Evolutionary conservation across 495 filamentous ascomycete genomes (phyloP).

Genomic region (Talaromyces thailandensis): DNA sequence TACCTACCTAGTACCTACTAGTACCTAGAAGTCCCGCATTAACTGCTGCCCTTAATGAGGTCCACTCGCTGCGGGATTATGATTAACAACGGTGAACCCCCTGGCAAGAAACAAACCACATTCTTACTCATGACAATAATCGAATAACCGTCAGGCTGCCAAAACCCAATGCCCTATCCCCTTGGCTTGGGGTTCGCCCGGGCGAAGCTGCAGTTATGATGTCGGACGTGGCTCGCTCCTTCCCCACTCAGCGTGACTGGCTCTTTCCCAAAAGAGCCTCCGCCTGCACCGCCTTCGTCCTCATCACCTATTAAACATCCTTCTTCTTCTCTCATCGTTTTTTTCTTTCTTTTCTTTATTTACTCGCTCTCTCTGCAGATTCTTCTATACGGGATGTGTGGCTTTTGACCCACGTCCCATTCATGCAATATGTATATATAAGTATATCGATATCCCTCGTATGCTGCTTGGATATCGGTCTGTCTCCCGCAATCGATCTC

Average conservation of each 20-base stretch:
- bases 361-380: not conserved
- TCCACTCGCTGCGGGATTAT: not conserved
- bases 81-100: not conserved
- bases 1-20: no score
- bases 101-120: not conserved
- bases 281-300: not conserved
- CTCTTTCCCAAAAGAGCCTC: not conserved
- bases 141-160: not conserved
- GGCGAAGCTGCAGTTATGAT: not conserved
- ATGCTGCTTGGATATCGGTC: not conserved
- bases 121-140: not conserved
- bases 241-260: not conserved
- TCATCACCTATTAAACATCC: not conserved
- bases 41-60: not conserved
- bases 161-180: not conserved
- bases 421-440: not conserved
- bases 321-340: not conserved
- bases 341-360: not conserved
- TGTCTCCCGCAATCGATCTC: not conserved
- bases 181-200: not conserved
- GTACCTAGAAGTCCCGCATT: not conserved
- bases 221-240: not conserved
- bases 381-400: not conserved
- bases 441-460: not conserved
- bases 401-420: not conserved